Evolutionary conservation across 306 rosid species (phyloP).

Genomic region (Cucurbita ficifolia): DNA sequence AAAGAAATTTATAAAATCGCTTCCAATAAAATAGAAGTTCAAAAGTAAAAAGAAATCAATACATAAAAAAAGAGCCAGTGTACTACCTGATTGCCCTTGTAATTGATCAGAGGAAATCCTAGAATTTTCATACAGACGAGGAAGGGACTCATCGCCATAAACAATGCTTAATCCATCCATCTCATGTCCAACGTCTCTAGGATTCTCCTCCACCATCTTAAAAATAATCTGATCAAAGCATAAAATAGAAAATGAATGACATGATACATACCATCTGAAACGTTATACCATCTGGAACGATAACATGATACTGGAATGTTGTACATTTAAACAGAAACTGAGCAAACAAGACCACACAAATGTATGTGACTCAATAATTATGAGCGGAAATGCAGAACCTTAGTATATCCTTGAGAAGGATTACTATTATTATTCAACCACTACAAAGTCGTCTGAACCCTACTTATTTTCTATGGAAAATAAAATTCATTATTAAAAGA

Average conservation of each 20-base stretch:
- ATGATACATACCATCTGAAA: neutral
- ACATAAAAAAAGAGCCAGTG: neutral
- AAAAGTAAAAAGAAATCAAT: neutral
- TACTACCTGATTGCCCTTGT: slow-evolving; percentile 69
- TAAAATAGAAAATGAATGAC: slow-evolving; percentile 11
- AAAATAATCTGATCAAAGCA: slow-evolving; percentile 55
- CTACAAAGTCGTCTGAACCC: neutral
- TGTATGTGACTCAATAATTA: neutral
- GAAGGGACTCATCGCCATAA: slow-evolving; percentile 89
- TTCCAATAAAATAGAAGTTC: neutral
- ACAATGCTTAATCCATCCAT: slow-evolving; percentile 96
- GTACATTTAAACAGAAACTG: neutral
- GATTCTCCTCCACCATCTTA: slow-evolving; percentile 98
- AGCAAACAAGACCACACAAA: neutral
- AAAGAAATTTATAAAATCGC: slow-evolving; percentile 8
- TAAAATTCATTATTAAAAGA: neutral
- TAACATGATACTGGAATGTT: slow-evolving; percentile 8
- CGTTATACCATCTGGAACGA: neutral
- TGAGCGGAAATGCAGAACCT: neutral
- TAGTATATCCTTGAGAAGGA: neutral
- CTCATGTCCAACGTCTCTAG: slow-evolving; percentile 95
- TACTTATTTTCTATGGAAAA: neutral
- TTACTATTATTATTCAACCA: neutral
- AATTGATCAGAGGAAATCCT: slow-evolving; percentile 86
- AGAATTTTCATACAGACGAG: slow-evolving; percentile 88